Conservation (phyloP, 2,329 filamentous ascomycete genomes). For the Harringtonia lauricola region DNA sequence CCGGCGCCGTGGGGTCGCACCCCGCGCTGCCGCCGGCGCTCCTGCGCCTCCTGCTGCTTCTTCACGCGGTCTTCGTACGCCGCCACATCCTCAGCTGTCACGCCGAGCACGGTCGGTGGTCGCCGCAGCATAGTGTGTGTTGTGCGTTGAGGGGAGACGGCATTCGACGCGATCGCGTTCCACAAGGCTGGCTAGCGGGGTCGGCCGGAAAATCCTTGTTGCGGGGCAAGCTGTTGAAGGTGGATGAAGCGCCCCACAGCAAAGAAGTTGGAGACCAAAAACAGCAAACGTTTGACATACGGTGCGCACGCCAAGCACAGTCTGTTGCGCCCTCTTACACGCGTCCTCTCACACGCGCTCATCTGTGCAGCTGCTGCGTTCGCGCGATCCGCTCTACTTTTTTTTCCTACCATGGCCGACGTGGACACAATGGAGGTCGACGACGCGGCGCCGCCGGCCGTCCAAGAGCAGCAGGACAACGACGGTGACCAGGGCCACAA, state of each 20-base stretch:
- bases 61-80: slow-evolving; percentile 53
- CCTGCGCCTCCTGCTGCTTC: slow-evolving; percentile 5
- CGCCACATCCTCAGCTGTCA: slow-evolving; percentile 61
- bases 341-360: no score
- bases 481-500: slow-evolving; percentile 21
- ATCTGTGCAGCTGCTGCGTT: neutral
- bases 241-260: no score
- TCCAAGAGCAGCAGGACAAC: neutral
- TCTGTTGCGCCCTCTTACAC: no score
- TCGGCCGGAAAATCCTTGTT: neutral
- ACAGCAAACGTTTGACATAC: no score
- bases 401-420: slow-evolving; percentile 10
- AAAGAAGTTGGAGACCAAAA: neutral
- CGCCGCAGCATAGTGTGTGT: slow-evolving; percentile 26
- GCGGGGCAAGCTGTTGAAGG: neutral
- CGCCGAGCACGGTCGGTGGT: slow-evolving; percentile 53
- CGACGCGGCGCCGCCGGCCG: neutral
- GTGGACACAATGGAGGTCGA: slow-evolving; percentile 26
- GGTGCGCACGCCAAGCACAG: no score
- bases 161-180: no score
- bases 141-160: no score
- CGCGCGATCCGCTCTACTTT: neutral
- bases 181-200: neutral
- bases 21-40: slow-evolving; percentile 1
- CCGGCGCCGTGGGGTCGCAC: no score